Base-by-base conservation (phyloP, 768 basidiomycete genomes). In the Boletus tomentosulus region DNA sequence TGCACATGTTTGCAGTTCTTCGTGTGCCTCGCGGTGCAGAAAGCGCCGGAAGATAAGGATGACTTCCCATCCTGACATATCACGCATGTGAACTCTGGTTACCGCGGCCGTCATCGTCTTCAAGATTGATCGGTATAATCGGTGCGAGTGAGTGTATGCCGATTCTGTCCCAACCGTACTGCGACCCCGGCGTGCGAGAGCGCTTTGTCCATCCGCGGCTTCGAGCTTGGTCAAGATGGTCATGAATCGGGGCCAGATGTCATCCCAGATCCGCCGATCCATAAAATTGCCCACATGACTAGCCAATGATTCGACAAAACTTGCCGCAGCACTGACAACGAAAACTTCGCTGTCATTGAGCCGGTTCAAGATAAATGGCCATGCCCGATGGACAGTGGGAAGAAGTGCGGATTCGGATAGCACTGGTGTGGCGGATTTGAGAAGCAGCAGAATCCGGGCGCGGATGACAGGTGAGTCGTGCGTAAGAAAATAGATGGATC, bases 281-380 rank as follows among this genome's bases (percentile, higher is more conserved):
- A 98, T 95, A 72, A 91, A 97, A 50, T 81, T 82, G 25, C 95
- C 97, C 27, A 84, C 81, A 59, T 89, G 76, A 35, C 64, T 72
- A 0, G 83, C 80, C 37, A 99, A 75, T 1, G 80, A 71, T 59
- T 89, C 87, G n/a, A 98, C 73, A 42, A 97, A 73, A 4, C 71
- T 72, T 1, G 87, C 85, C 1, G 92, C 86, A 24, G 88, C 87
- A 50, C 81, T 80, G 57, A 93, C 81, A 28, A 98, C 92, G 61
- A 84, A 94, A 0, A 84, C 73, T 64, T 94, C 88, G 0, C 76
- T 42, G 62, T 93, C 91, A 13, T 69, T 66, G 12, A 98, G 76
- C 8, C 96, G 81, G 60, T 92, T 92, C 51, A 98, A 72, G 60
- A 99, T 83, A 68, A 87, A 91, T n/a, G 92, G 92, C 97, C 97